A percentile compares a stretch with the other conserved stretches of the same genome.
Conservation (phyloP, 192 early-diverging fungal species). For the Podila epicladia region DNA sequence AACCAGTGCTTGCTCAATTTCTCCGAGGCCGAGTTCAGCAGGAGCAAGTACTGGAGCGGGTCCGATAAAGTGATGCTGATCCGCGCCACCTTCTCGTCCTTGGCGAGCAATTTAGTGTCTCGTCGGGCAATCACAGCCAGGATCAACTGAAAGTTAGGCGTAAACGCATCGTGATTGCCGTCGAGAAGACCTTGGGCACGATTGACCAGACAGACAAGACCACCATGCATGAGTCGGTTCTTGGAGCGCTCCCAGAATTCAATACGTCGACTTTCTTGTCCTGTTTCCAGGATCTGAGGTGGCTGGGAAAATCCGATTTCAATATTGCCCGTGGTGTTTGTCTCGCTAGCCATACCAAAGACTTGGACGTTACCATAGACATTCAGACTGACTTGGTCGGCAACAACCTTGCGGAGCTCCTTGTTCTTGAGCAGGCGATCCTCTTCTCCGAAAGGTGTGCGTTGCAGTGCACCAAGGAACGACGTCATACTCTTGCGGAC, state of each 20-base stretch:
- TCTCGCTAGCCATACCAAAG: conserved; percentile 28
- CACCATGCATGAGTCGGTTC: conserved; percentile 54
- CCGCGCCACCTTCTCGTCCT: conserved; percentile 1
- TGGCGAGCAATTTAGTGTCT: conserved; percentile 30
- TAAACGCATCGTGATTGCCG: background rate
- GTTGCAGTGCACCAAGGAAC: conserved; percentile 44
- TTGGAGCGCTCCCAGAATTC: conserved; percentile 59
- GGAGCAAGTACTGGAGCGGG: conserved; percentile 20
- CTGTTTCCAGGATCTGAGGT: conserved; percentile 2
- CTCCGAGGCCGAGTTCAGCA: conserved; percentile 2
- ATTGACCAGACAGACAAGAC: conserved; percentile 54
- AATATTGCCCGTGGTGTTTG: conserved; percentile 22
- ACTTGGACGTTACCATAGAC: conserved; percentile 52
- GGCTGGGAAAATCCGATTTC: conserved; percentile 40
- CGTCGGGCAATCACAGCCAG: conserved; percentile 54
- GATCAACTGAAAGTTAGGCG: conserved; percentile 30
- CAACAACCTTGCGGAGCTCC: conserved; percentile 32
- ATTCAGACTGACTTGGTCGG: conserved; percentile 43
- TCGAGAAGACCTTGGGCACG: conserved; percentile 2
- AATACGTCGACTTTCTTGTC: conserved; percentile 14
- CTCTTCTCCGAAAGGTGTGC: conserved; percentile 17
- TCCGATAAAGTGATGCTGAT: conserved; percentile 48
- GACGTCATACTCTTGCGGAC: conserved; percentile 52
- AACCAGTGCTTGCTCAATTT: conserved; percentile 10
- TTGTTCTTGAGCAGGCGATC: conserved; percentile 1